A percentile compares a stretch with the other conserved stretches of the same genome.
Conservation (phyloP, 2,329 filamentous ascomycete species). For the Didymella pinodella region DNA sequence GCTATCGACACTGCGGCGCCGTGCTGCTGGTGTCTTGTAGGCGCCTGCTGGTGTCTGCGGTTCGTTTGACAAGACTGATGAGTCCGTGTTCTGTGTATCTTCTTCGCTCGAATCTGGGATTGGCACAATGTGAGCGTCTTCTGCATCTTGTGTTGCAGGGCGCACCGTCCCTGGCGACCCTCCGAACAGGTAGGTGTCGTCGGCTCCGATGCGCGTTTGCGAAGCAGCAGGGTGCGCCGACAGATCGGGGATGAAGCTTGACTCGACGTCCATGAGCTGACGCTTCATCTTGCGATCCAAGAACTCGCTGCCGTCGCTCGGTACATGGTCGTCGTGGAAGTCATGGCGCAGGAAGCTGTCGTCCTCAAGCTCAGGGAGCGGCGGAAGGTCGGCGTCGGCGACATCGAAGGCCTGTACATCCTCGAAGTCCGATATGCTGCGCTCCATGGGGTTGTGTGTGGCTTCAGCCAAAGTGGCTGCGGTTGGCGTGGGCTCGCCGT, state of each 20-base stretch:
- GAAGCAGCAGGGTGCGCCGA: slow-evolving; percentile 46
- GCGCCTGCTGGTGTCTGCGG: slow-evolving; percentile 52
- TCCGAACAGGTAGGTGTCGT: slow-evolving; percentile 58
- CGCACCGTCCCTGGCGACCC: slow-evolving; percentile 46
- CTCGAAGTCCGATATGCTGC: slow-evolving; percentile 40
- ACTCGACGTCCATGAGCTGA: slow-evolving; percentile 68
- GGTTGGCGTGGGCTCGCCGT: slow-evolving; percentile 27
- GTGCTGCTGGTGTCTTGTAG: slow-evolving; percentile 53
- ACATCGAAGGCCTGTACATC: slow-evolving; percentile 46
- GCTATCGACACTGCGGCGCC: slow-evolving; percentile 32
- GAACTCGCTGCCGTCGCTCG: slow-evolving; percentile 54
- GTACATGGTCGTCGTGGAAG: slow-evolving; percentile 37
- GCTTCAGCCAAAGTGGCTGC: slow-evolving; percentile 23
- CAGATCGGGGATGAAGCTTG: slow-evolving; percentile 67
- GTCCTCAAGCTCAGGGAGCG: slow-evolving; percentile 51
- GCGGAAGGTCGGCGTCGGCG: slow-evolving; percentile 51
- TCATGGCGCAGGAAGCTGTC: slow-evolving; percentile 50
- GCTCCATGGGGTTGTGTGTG: slow-evolving; percentile 35
- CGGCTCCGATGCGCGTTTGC: slow-evolving; percentile 45
- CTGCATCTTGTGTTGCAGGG: slow-evolving; percentile 25
- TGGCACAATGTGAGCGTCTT: slow-evolving; percentile 10
- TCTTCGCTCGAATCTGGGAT: slow-evolving; percentile 21
- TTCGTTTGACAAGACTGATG: slow-evolving; percentile 42
- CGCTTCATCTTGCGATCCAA: slow-evolving; percentile 67
- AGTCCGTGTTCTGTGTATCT: slow-evolving; percentile 30